Evolutionary conservation across 805 yeast species (phyloP), one percentile per base, ranked within the genome.

Genomic region (Ogataea ganodermae): DNA sequence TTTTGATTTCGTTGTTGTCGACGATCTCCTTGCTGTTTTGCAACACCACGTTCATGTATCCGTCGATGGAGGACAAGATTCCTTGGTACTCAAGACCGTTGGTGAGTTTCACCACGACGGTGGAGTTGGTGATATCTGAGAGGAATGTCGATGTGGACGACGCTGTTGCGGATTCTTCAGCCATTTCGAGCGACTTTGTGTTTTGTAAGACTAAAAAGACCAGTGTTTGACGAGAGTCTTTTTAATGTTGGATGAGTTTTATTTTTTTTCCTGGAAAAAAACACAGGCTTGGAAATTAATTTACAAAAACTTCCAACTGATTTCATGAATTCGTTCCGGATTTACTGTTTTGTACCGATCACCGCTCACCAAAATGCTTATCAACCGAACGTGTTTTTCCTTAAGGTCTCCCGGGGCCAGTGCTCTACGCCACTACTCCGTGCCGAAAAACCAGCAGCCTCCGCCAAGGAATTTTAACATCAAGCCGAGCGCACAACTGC

Each of bases 11-110:
- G 36, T 65, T 61, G 39, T 74, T 73, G 6, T 78, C 78, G 27
- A 80, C 79, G 37, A 69, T 66, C 62, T 94, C 99, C 39, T 80
- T 74, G 3, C 96, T 81, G 51, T 83, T 77, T 46, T 86, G 89
- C 54, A 94, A 75, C 2, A 92, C 96, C 41, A 94, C 85, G 69
- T 94, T 94, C 97, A 94, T 90, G 72, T 84, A 94, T 7, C 98
- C 98, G 65, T 94, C 99, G 48, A 94, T 91, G 33, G 97, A 88
- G 58, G 88, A 45, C 12, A 57, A 60, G 55, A 59, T 69, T 54
- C 92, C 95, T 38, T 75, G 79, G 68, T 89, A 94, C 50, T 88
- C 88, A 51, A 91, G 83, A 12, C 97, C 98, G 28, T 94, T 87
- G 63, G 85, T 80, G 45, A 91, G 78, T 65, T 87, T 89, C 23